Evolutionary conservation across 1,284 basidiomycete species (phyloP).

Genomic region (Neonothopanus nambi): DNA sequence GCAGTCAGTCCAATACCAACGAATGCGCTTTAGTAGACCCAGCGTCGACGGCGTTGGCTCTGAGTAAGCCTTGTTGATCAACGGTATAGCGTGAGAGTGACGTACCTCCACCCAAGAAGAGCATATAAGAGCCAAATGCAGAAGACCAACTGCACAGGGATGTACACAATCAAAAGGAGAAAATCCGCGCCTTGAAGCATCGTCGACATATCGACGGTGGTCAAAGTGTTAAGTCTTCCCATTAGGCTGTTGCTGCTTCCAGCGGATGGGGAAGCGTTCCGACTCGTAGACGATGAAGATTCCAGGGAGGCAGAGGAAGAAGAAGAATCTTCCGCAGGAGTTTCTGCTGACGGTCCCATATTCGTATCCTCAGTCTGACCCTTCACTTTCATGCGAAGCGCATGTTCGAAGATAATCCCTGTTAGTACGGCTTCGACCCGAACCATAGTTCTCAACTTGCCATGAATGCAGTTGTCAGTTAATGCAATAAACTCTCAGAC

Average conservation of each 20-base stretch:
- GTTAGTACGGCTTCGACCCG: slow-evolving; percentile 64
- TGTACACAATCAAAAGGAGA: slow-evolving; percentile 19
- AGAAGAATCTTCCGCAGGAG: not conserved
- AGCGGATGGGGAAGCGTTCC: not conserved
- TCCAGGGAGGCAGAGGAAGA: too few relatives aligned
- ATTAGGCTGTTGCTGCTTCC: slow-evolving; percentile 21
- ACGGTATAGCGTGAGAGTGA: not conserved
- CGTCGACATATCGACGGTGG: slow-evolving; percentile 23
- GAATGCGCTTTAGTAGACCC: slow-evolving; percentile 36
- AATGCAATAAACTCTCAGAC: not conserved
- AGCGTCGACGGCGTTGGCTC: not conserved
- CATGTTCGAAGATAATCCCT: slow-evolving; percentile 70
- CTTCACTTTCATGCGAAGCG: slow-evolving; percentile 66
- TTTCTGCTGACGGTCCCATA: slow-evolving; percentile 1
- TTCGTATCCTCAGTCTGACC: slow-evolving; percentile 38
- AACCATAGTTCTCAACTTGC: slow-evolving; percentile 45
- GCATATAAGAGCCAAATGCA: slow-evolving; percentile 44
- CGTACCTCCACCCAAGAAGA: slow-evolving; percentile 46
- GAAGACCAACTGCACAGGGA: slow-evolving; percentile 30
- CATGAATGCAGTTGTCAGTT: not conserved
- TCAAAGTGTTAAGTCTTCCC: slow-evolving; percentile 41
- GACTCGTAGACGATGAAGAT: too few relatives aligned
- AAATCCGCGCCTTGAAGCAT: slow-evolving; percentile 21
- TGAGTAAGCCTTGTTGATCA: not conserved
- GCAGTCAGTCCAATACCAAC: slow-evolving; percentile 54